Conservation (phyloP, 1,284 basidiomycete genomes). For the Malassezia yamatoensis region DNA sequence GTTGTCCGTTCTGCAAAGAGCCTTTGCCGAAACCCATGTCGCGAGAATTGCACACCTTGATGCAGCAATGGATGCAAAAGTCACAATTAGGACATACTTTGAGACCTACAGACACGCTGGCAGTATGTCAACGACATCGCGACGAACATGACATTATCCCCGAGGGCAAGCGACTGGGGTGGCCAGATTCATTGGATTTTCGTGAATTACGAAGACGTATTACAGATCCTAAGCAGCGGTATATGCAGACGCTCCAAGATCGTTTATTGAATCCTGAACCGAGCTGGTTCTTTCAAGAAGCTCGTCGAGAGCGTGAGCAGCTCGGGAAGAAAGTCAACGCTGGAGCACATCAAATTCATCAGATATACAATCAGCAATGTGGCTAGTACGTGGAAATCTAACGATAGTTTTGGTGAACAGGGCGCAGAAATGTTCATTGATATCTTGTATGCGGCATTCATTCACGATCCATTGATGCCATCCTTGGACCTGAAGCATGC, state of each 20-base stretch:
- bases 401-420: slow-evolving; percentile 14
- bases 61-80: slow-evolving; percentile 4
- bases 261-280: slow-evolving; percentile 6
- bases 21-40: slow-evolving; percentile 3
- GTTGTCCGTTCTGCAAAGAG: slow-evolving; percentile 11
- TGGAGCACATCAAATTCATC: slow-evolving; percentile 4
- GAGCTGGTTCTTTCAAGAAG: slow-evolving; percentile 8
- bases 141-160: slow-evolving; percentile 16
- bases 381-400: slow-evolving; percentile 12
- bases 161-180: slow-evolving; percentile 1
- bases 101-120: slow-evolving; percentile 15
- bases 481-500: slow-evolving; percentile 6
- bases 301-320: not conserved
- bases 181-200: slow-evolving; percentile 9
- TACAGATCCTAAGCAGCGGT: slow-evolving; percentile 2
- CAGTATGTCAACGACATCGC: slow-evolving; percentile 15
- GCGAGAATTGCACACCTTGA: not conserved
- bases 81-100: not conserved
- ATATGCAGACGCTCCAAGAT: slow-evolving; percentile 13
- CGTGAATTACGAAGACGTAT: slow-evolving; percentile 9
- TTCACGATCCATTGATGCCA: slow-evolving; percentile 14
- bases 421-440: slow-evolving; percentile 14
- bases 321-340: slow-evolving; percentile 1
- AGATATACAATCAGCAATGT: slow-evolving; percentile 8
- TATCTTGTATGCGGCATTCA: slow-evolving; percentile 4